Evolutionary conservation across 1,139 yeast species (phyloP), one percentile per base, ranked within the genome.

Genomic region (Magnusiomyces ingens): DNA sequence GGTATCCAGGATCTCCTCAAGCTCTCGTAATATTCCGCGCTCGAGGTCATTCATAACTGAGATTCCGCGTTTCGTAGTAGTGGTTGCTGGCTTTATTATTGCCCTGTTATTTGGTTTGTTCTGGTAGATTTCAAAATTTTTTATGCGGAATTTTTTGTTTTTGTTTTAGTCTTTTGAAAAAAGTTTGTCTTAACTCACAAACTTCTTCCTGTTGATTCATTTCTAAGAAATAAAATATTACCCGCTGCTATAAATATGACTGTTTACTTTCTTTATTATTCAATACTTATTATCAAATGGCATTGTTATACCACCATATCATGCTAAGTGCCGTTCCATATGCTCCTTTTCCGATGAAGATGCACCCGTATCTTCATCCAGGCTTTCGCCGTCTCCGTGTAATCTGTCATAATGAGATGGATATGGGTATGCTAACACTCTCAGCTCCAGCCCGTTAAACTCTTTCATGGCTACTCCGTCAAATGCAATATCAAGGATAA

Each of bases 401-500:
- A 15, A n/a, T 26, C 32, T 8, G 32, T 26, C 8, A 8, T 26
- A 26, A 26, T 26, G 32, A 8, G 32, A 26, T 26, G 32, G 32
- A 26, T 26, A 26, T 26, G 32, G 32, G 32, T 26, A 26, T 10
- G 43, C 43, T 17, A 46, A 48, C 2, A 53, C 53, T 3, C 52
- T 26, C 12, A 53, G 15, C 37, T 53, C 56, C 17, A 53, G 32
- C 10, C 52, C 48, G 8, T 51, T 52, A 44, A 53, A 53, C 42
- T 53, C 56, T 12, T 48, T 21, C 6, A 43, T 42, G 8, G 54
- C 48, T 2, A 53, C 54, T 3, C 46, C 71, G 67, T 88, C 96
- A 65, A 86, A 88, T 0, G 76, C 79, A 40, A 88, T 73, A 63
- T 88, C 96, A 52, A 86, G 73, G 26, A 84, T 62, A 54, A 86